Evolutionary conservation across 2,329 filamentous ascomycete genomes (phyloP).

Genomic region (Colletotrichum tropicicola): DNA sequence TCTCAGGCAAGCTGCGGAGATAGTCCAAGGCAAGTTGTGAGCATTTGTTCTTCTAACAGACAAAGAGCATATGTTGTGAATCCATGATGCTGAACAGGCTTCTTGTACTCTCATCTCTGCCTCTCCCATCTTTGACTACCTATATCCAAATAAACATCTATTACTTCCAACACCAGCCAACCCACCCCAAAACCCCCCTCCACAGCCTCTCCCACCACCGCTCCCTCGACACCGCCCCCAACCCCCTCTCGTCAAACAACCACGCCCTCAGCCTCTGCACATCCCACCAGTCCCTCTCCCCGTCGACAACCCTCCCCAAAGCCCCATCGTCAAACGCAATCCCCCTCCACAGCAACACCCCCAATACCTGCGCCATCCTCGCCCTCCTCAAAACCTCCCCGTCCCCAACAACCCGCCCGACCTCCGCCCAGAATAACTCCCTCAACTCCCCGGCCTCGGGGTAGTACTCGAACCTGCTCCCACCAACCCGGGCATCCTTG

Average conservation of each 20-base stretch:
- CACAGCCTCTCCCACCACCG: neutral
- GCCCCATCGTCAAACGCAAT: conserved; percentile 70
- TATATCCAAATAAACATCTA: too few species aligned
- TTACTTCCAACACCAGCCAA: neutral
- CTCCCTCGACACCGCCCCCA: neutral
- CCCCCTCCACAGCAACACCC: conserved; percentile 70
- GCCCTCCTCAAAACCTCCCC: conserved; percentile 43
- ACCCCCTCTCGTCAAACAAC: conserved; percentile 4
- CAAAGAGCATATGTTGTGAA: too few species aligned
- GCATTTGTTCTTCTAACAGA: too few species aligned
- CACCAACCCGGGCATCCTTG: neutral
- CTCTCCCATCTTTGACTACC: too few species aligned
- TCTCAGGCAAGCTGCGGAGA: too few species aligned
- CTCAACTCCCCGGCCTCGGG: conserved; percentile 52
- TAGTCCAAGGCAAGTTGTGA: too few species aligned
- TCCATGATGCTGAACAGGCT: too few species aligned
- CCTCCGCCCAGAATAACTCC: conserved; percentile 57
- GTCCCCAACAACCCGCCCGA: conserved; percentile 43
- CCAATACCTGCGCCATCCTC: conserved; percentile 55
- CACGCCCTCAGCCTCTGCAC: conserved; percentile 56
- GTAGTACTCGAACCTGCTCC: conserved; percentile 53
- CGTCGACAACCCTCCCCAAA: conserved; percentile 65
- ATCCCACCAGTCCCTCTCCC: conserved; percentile 59
- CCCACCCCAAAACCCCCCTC: neutral
- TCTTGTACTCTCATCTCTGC: too few species aligned